Base-by-base conservation (phyloP, 2,329 filamentous ascomycete genomes). In the Eurotiales sp. region DNA sequence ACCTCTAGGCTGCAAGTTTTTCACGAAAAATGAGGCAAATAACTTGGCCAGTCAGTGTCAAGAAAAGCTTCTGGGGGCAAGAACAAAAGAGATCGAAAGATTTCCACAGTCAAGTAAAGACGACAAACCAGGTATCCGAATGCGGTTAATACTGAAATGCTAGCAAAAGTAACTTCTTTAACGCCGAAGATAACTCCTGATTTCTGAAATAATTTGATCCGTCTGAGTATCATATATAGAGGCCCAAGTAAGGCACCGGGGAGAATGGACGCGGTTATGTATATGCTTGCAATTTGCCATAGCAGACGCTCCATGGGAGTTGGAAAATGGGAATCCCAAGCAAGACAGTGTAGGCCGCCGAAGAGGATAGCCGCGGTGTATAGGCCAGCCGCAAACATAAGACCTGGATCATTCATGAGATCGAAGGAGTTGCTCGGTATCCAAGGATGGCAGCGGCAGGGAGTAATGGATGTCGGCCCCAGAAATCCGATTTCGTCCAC, bases 281-380 rank as follows among this genome's bases (percentile, higher is more conserved):
- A 30, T 11, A 56, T 19, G n/a, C 46, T 55, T 12, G 52, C 48
- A 8, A 55, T 34, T 10, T 51, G 48, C 58, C 59, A 61, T 6
- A 61, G 32, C 11, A 54, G 17, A 19, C 48, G 53, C 41, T 65
- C 63, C n/a, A 51, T 46, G 8, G 44, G 14, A n/a, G 60, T 60
- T 12, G 61, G 60, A 44, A 63, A 62, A 12, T 47, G 42, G 22
- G 60, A 60, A 42, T 63, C 58, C 62, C 63, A 65, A 7, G 59
- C 61, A 11, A 56, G 34, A 22, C 55, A 56, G 39, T 65, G 62
- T 8, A 61, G 42, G 10, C 46, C 52, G 22, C 56, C 59, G 43
- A 59, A 61, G 29, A 57, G 44, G 5, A 44, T 32, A 52, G 41
- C 39, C 46, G 30, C 50, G 30, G 10, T 45, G 8, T 50, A 40